Base-by-base conservation (phyloP, 2,329 filamentous ascomycete genomes). In the Aquanectria penicillioides region DNA sequence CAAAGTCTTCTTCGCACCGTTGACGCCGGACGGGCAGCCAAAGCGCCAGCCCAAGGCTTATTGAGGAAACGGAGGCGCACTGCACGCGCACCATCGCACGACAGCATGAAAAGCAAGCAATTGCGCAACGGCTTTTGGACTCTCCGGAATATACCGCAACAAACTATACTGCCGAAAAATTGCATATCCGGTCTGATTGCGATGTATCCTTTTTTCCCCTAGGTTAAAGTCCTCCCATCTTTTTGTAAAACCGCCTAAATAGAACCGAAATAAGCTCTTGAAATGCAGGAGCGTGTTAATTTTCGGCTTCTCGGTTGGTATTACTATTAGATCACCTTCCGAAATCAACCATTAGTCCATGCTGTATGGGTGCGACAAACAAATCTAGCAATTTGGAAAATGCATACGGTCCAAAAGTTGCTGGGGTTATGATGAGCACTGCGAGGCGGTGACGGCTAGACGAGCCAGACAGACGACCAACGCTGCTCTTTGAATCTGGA, bases 201-300 rank as follows among this genome's bases (percentile, higher is more conserved):
- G n/a, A n/a, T n/a, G n/a, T n/a, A n/a, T n/a, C n/a, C n/a, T n/a
- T n/a, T n/a, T n/a, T n/a, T n/a, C n/a, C n/a, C n/a, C n/a, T n/a
- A n/a, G n/a, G n/a, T n/a, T n/a, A n/a, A n/a, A n/a, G n/a, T n/a
- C n/a, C n/a, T n/a, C n/a, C n/a, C n/a, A n/a, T n/a, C n/a, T n/a
- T 40, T n/a, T 22, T 53, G 20, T 43, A 15, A 38, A 53, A 53
- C 50, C 33, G 50, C 50, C 40, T 53, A 53, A 38, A 53, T 17
- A 13, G 50, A 53, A 46, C 50, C 50, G 50, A 53, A 46, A 53
- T 53, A 37, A 46, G 38, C 29, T 26, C 13, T 12, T 13, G 34
- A 46, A 22, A 25, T 53, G 40, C 40, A 44, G 41, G 50, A 44
- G 37, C 50, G 28, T 37, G 15, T 20, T 29, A 44, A 37, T 36